Base-by-base conservation (phyloP, 1,284 basidiomycete genomes). In the Fomes fomentarius region DNA sequence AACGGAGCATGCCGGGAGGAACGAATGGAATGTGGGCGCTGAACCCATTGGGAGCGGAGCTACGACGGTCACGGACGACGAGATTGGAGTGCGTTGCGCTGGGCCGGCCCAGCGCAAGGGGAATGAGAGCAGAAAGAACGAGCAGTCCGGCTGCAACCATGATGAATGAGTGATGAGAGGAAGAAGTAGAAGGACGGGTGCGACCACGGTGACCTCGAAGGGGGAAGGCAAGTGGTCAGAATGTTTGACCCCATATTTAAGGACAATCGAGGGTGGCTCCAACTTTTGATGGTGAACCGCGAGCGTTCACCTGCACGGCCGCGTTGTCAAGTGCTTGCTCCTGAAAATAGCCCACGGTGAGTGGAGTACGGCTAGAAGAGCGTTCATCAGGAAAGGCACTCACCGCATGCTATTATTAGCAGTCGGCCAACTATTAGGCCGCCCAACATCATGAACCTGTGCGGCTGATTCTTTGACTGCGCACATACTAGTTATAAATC, bases 61-160 rank as follows among this genome's bases (percentile, higher is more conserved):
- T 33, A 17, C 50, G 53, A 14, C 44, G 47, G 42, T 63, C 61
- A 25, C 58, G 62, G 39, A 63, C 57, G 38, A 61, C 56, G 30
- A 61, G 41, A 21, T 49, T 19, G 43, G 61, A 51, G 33, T 50
- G 45, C 34, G 58, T 53, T 14, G 58, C 45, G 40, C 55, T 56
- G 41, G 64, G 64, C 57, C 59, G 61, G 54, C 63, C 63, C 51
- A 62, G 53, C 33, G 57, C 61, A 34, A 65, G 40, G 19, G 64
- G 48, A 45, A 63, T 25, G 47, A 65, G 46, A 21, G 59, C 41
- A 42, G 54, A 49, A 46, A 63, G 53, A 52, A 61, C 39, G 51
- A 65, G 53, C 50, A 65, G 57, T 44, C 60, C 51, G 34, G 56
- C 58, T 58, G 64, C 60, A 49, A 66, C 63, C 64, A 66, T 66